A percentile compares a stretch with the other conserved stretches of the same genome.
Conservation (phyloP, 768 basidiomycete species). For the Tricholomella constricta region DNA sequence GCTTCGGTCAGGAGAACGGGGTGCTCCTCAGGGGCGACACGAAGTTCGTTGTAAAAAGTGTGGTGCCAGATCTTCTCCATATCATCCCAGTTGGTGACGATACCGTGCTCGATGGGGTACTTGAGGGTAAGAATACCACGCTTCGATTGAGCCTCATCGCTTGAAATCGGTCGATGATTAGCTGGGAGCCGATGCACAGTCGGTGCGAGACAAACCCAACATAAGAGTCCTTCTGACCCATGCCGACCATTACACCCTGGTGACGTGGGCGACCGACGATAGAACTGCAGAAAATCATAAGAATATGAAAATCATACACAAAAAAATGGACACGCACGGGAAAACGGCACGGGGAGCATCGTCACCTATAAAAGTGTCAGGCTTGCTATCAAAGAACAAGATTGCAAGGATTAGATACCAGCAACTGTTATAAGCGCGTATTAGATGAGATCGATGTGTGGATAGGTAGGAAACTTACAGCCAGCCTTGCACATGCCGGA, state of each 20-base stretch:
- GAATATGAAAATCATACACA: not conserved
- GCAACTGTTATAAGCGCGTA: conserved; percentile 48
- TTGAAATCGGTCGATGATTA: conserved; percentile 30
- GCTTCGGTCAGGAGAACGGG: conserved; percentile 91
- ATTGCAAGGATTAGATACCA: conserved; percentile 41
- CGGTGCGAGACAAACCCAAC: conserved; percentile 65
- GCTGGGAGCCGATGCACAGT: conserved; percentile 4
- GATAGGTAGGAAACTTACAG: conserved; percentile 56
- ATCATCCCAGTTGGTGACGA: conserved; percentile 98
- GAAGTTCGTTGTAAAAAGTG: conserved; percentile 95
- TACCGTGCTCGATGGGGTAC: conserved; percentile 93
- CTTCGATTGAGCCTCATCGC: conserved; percentile 92
- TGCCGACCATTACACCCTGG: conserved; percentile 95
- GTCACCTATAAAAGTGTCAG: conserved; percentile 57
- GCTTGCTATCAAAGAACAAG: not conserved
- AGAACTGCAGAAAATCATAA: conserved; percentile 48
- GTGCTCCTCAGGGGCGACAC: conserved; percentile 92
- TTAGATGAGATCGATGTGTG: conserved; percentile 20
- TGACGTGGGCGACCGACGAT: conserved; percentile 95
- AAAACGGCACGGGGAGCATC: conserved; percentile 93
- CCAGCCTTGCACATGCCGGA: conserved; percentile 99
- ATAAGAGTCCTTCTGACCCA: conserved; percentile 96
- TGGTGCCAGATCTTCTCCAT: conserved; percentile 99
- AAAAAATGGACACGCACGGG: conserved; percentile 64
- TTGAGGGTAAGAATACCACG: conserved; percentile 93